phyloP scores from a whole-genome alignment of 345 rosid species.

The Salix koriyanagi region DNA sequence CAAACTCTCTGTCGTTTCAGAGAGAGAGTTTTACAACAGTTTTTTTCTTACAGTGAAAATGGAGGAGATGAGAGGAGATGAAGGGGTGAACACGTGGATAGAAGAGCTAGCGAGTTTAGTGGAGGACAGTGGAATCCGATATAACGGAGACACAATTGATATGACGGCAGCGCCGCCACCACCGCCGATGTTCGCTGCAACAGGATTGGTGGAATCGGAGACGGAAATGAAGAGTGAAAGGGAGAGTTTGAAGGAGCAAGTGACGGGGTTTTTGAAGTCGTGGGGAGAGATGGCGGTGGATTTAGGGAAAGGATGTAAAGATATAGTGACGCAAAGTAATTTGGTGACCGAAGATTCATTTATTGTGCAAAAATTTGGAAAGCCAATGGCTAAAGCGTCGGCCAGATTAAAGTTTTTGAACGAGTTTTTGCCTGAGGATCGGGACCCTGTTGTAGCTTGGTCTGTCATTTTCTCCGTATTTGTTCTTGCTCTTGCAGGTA shows the following conservation, averaged over 20 bases:
- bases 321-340: constrained; percentile 53
- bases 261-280: constrained; percentile 63
- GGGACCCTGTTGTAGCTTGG: constrained; percentile 87
- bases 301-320: constrained; percentile 70
- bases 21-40: not conserved
- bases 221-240: not conserved
- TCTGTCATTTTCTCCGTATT: constrained; percentile 65
- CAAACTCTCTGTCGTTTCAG: not conserved
- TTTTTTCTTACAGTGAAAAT: constrained; percentile 24
- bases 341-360: constrained; percentile 66
- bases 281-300: constrained; percentile 91
- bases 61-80: constrained; percentile 53
- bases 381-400: constrained; percentile 58
- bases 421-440: constrained; percentile 95
- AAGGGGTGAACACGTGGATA: constrained; percentile 50
- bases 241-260: constrained; percentile 69
- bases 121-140: constrained; percentile 43
- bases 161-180: constrained; percentile 17
- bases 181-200: constrained; percentile 20
- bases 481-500: constrained; percentile 74
- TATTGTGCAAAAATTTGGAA: constrained; percentile 61
- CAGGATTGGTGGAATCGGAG: not conserved
- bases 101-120: constrained; percentile 66
- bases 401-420: constrained; percentile 68
- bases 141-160: constrained; percentile 40